Conservation (phyloP, 2,329 filamentous ascomycete species). For the Ilyonectria destructans region DNA sequence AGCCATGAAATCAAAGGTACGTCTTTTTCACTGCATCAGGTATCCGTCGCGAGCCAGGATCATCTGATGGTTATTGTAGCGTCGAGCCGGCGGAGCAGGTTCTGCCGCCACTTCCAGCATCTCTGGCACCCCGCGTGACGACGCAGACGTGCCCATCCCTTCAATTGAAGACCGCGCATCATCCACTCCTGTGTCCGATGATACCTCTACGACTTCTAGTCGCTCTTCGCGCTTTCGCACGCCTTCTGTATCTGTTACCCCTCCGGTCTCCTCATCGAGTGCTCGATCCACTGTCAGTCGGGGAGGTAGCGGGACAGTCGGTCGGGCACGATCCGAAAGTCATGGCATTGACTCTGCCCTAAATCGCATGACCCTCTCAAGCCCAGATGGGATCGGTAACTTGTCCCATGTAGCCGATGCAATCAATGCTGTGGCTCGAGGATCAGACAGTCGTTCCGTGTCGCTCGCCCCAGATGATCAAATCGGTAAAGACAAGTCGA, state of each 20-base stretch:
- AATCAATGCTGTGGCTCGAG: slow-evolving; percentile 22
- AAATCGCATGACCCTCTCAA: slow-evolving; percentile 28
- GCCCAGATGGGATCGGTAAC: slow-evolving; percentile 13
- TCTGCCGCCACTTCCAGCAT: not conserved
- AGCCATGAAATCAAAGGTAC: not conserved
- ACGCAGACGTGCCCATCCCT: slow-evolving; percentile 34
- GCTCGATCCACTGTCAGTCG: not conserved
- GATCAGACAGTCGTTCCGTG: slow-evolving; percentile 21
- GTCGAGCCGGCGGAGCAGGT: not conserved
- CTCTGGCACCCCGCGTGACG: not conserved
- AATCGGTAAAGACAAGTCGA: not conserved
- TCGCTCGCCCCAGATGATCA: slow-evolving; percentile 35
- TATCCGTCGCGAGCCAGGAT: not conserved
- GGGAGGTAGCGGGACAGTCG: not conserved
- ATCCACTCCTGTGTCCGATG: not conserved
- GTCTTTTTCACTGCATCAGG: not conserved
- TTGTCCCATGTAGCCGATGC: slow-evolving; percentile 25
- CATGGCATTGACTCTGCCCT: slow-evolving; percentile 20
- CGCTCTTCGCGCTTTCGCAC: slow-evolving; percentile 25
- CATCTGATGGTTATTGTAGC: not conserved
- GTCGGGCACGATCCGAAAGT: not conserved
- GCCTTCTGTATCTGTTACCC: slow-evolving; percentile 36
- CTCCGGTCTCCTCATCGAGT: slow-evolving; percentile 10
- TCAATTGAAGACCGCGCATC: slow-evolving; percentile 33
- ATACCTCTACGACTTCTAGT: not conserved